Evolutionary conservation across 768 basidiomycete genomes (phyloP), one percentile per base, ranked within the genome.

Genomic region (Neoboletus brunneissimus): DNA sequence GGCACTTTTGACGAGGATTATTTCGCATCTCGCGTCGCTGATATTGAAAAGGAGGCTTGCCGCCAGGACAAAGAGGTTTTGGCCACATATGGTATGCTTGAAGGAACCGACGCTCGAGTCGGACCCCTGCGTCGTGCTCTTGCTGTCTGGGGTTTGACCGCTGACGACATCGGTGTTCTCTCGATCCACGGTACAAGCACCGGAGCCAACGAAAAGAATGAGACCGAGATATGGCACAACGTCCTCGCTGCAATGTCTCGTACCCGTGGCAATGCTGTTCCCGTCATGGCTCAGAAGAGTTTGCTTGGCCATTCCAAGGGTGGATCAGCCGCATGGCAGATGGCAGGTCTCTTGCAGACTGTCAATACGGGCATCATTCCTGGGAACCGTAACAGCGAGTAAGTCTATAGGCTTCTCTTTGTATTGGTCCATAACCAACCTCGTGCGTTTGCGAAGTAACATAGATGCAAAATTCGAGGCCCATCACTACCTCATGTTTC

Each of bases 271-370:
- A 98, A 98, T 72, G 94, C 95, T n/a, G 87, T 96, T 46, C 97
- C 97, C 5, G 86, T 97, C 67, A 89, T 98, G 73, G 94, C 97
- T 3, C 97, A 98, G 74, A 99, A 99, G 82, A 93, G 89, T 72
- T 80, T 99, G 48, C 88, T 96, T 31, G 97, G 97, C 58, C 96
- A 99, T 70, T 88, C 96, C 12, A 99, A 99, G 80, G 97, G 97
- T 72, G 97, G 96, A 58, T 92, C 97, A n/a, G 96, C 96, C 53
- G 91, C 94, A 2, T 98, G 94, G 96, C 92, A 94, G 75, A 84
- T 97, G 81, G 88, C 86, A 65, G 97, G 97, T 63, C 79, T 98
- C 53, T 74, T 94, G 53, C 94, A 99, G 72, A 85, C 86, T 12
- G 81, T 99, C 58, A 80, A 78, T 60, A 85, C 86, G 44, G 97